Percentiles rank a stretch among this genome's conserved stretches.
Conservation (phyloP, 495 filamentous ascomycete genomes). For the Aspergillus hancockii region DNA sequence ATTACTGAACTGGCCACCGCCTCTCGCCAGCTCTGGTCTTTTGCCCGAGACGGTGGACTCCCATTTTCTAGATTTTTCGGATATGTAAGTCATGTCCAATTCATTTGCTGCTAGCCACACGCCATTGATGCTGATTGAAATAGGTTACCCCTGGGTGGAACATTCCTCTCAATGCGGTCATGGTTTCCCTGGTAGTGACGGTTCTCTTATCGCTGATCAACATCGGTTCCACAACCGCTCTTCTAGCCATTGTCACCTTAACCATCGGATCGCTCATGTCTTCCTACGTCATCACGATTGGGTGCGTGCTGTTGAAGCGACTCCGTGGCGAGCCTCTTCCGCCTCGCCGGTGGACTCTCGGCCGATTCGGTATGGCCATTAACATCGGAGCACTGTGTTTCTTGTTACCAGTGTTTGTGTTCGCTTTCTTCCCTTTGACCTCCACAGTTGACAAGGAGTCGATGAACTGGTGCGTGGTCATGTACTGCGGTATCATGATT, state of each 20-base stretch:
- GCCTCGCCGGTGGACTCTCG: constrained; percentile 50
- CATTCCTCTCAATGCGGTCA: constrained; percentile 48
- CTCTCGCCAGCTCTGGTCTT: constrained; percentile 67
- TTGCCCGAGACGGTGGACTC: constrained; percentile 53
- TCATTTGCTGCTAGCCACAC: constrained; percentile 53
- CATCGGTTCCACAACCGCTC: constrained; percentile 52
- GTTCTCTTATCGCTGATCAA: constrained; percentile 54
- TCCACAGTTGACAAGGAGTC: constrained; percentile 38
- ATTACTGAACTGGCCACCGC: constrained; percentile 63
- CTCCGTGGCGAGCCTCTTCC: constrained; percentile 42
- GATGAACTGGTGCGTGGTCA: constrained; percentile 53
- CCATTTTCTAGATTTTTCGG: constrained; percentile 55
- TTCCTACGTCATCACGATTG: constrained; percentile 53
- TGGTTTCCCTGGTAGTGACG: constrained; percentile 47
- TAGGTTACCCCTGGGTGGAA: constrained; percentile 53
- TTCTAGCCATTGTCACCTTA: constrained; percentile 47
- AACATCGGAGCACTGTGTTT: constrained; percentile 46
- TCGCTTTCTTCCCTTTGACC: constrained; percentile 53
- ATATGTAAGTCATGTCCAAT: constrained; percentile 54
- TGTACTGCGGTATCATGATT: constrained; percentile 46
- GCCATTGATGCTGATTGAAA: constrained; percentile 23
- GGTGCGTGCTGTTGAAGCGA: constrained; percentile 48
- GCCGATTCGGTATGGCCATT: constrained; percentile 46
- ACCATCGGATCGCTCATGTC: constrained; percentile 41
- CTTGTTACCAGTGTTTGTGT: constrained; percentile 50